Conservation (phyloP, 805 yeast species). For the Sugiyamaella lignohabitans region DNA sequence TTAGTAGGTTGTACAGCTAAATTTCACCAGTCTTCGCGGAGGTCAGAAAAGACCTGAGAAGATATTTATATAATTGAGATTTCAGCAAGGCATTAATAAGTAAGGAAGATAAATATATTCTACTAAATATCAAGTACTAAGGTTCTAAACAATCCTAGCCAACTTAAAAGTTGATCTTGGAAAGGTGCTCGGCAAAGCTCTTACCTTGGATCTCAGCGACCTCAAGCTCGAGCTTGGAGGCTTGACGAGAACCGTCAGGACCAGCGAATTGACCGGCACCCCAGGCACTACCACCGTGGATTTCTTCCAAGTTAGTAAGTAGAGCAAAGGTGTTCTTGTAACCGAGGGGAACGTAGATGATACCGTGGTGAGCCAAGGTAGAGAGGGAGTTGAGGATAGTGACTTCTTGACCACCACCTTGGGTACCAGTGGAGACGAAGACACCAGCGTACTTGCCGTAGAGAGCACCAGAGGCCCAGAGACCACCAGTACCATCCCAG, state of each 20-base stretch:
- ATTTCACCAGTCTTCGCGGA: too few species aligned
- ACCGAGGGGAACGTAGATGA: conserved; percentile 73
- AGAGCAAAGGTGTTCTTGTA: conserved; percentile 51
- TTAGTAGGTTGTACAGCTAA: too few species aligned
- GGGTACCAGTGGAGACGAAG: conserved; percentile 64
- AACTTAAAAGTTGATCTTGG: conserved; percentile 18
- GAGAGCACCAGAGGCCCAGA: conserved; percentile 67
- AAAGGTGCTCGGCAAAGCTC: conserved; percentile 46
- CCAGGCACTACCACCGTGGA: conserved; percentile 83
- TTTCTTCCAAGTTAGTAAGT: conserved; percentile 53
- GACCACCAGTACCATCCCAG: conserved; percentile 71
- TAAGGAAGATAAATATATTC: too few species aligned
- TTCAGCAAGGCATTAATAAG: too few species aligned
- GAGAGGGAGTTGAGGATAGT: conserved; percentile 55
- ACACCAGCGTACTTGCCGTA: conserved; percentile 72
- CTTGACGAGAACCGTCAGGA: conserved; percentile 67
- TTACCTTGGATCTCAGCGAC: conserved; percentile 66
- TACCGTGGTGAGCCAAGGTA: conserved; percentile 67
- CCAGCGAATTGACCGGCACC: conserved; percentile 81
- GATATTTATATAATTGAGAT: too few species aligned
- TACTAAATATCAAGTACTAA: too few species aligned
- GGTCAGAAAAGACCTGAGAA: too few species aligned
- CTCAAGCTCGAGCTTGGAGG: conserved; percentile 55
- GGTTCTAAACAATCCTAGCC: too few species aligned
- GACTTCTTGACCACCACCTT: conserved; percentile 75